Conservation (phyloP, 306 rosid genomes). For the Benincasa hispida region DNA sequence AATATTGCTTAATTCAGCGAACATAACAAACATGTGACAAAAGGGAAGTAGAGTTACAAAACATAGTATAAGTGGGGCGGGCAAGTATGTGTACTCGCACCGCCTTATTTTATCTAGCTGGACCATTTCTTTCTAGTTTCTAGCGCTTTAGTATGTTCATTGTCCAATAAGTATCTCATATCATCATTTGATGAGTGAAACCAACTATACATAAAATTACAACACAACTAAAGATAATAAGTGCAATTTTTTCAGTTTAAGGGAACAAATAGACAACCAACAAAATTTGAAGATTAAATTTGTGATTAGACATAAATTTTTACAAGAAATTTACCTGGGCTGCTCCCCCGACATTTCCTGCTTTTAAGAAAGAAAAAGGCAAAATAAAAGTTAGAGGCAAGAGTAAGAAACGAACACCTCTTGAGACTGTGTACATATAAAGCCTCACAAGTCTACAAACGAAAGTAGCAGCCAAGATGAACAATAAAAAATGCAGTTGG, state of each 20-base stretch:
- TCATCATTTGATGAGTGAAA: neutral
- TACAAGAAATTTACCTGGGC: conserved; percentile 33
- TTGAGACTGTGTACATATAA: neutral
- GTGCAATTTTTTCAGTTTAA: neutral
- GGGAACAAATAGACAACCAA: neutral
- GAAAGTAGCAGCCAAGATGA: neutral
- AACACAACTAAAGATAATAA: neutral
- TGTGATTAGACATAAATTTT: neutral
- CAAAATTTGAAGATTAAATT: neutral
- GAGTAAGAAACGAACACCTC: neutral
- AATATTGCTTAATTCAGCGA: neutral
- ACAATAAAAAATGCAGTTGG: neutral
- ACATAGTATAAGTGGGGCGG: neutral
- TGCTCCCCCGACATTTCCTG: conserved; percentile 15
- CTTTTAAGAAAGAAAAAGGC: conserved; percentile 24
- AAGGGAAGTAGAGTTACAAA: neutral
- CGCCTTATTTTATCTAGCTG: neutral
- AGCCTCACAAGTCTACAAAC: neutral
- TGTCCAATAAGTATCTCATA: neutral
- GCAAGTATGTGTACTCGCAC: neutral
- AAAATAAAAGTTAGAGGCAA: neutral
- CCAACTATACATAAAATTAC: neutral
- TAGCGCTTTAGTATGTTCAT: neutral
- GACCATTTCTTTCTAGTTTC: neutral
- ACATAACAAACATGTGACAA: no score